A percentile compares a stretch with the other conserved stretches of the same genome.
Evolutionary conservation across 192 early-diverging fungal species (phyloP).

Genomic region (Entophlyctis luteolus): DNA sequence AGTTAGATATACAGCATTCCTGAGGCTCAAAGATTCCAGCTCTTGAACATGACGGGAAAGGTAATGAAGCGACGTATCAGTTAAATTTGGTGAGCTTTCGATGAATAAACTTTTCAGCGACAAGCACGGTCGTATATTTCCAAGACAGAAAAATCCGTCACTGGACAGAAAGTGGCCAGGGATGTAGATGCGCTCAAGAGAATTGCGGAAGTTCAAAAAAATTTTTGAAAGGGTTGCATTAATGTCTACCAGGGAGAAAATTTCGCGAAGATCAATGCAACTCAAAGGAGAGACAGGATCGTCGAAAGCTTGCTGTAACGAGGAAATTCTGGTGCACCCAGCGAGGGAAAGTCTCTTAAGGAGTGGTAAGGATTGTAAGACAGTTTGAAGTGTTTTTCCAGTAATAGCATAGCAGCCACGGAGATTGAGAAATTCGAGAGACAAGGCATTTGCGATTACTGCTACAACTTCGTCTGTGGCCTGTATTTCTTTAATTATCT

Average conservation of each 20-base stretch:
- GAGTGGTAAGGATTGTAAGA: neutral
- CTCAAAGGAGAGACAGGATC: neutral
- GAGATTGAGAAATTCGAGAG: neutral
- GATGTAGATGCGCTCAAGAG: slow-evolving; percentile 8
- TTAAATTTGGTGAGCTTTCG: neutral
- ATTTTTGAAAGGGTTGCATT: slow-evolving; percentile 6
- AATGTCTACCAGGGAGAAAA: slow-evolving; percentile 20
- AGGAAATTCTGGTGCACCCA: slow-evolving; percentile 10
- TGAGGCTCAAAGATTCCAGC: neutral
- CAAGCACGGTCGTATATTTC: neutral
- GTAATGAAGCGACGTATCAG: slow-evolving; percentile 9
- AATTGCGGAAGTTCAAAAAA: neutral
- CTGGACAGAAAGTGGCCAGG: slow-evolving; percentile 14
- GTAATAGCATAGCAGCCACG: neutral
- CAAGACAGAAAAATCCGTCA: neutral
- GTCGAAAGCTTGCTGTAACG: slow-evolving; percentile 8
- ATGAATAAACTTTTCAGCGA: neutral
- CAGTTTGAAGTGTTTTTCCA: neutral
- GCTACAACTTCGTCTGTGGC: slow-evolving; percentile 1
- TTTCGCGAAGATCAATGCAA: slow-evolving; percentile 18
- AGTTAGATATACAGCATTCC: neutral
- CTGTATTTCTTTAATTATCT: too few relatives aligned
- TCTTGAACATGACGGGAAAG: neutral
- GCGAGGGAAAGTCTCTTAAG: neutral
- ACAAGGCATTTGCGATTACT: neutral